Evolutionary conservation across 2,329 filamentous ascomycete species (phyloP).

Genomic region (Aspergillus sojae): DNA sequence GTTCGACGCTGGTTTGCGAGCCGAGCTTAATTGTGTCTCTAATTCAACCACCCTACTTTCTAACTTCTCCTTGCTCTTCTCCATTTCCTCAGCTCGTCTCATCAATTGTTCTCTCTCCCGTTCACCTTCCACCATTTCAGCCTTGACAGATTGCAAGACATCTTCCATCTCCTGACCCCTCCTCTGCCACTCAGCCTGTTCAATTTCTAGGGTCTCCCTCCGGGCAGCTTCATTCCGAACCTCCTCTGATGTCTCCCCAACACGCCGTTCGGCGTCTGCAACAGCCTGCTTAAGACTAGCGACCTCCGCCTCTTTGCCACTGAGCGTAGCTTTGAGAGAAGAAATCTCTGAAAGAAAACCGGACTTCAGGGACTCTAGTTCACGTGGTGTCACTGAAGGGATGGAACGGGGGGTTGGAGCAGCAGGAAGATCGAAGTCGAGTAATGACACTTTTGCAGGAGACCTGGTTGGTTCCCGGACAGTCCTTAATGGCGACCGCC

Average conservation of each 20-base stretch:
- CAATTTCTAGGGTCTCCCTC: constrained; percentile 71
- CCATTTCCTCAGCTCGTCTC: constrained; percentile 73
- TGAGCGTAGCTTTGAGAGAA: constrained; percentile 86
- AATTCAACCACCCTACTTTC: constrained; percentile 51
- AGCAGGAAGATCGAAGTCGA: constrained; percentile 93
- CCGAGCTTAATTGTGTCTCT: constrained; percentile 48
- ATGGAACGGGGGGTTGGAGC: constrained; percentile 89
- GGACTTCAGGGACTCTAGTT: constrained; percentile 91
- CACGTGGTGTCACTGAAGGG: constrained; percentile 85
- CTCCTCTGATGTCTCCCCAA: constrained; percentile 81
- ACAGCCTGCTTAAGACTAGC: constrained; percentile 84
- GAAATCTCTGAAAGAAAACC: constrained; percentile 90
- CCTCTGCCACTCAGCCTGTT: constrained; percentile 82
- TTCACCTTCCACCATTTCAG: constrained; percentile 77
- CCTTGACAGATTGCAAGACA: constrained; percentile 76
- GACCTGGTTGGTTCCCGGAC: constrained; percentile 39
- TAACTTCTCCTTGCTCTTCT: constrained; percentile 57
- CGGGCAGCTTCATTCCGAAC: constrained; percentile 74
- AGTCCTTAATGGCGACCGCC: constrained; percentile 48
- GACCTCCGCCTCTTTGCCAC: constrained; percentile 90
- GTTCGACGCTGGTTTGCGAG: constrained; percentile 35
- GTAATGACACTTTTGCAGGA: constrained; percentile 65
- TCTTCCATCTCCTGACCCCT: constrained; percentile 83
- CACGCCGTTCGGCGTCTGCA: constrained; percentile 86
- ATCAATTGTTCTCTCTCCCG: constrained; percentile 79